Conservation (phyloP, 805 yeast genomes). For the Candida nanaspora region DNA sequence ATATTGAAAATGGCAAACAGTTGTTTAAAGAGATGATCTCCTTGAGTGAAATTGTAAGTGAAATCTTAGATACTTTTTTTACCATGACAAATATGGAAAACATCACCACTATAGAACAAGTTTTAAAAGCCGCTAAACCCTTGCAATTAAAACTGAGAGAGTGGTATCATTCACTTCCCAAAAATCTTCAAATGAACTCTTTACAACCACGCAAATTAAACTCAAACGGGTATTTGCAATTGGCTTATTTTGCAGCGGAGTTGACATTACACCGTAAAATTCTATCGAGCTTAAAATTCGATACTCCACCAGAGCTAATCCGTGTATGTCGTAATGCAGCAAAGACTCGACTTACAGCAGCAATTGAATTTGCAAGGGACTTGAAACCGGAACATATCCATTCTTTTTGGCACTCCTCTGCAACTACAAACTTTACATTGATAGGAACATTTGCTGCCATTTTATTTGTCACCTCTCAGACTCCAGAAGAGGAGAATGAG, state of each 20-base stretch:
- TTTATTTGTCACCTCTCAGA: constrained; percentile 58
- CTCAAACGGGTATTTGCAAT: constrained; percentile 70
- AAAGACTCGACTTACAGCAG: constrained; percentile 69
- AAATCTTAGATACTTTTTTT: constrained; percentile 65
- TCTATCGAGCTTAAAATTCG: constrained; percentile 39
- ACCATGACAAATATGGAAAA: constrained; percentile 58
- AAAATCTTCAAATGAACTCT: constrained; percentile 54
- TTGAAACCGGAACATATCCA: constrained; percentile 78
- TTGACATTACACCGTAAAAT: constrained; percentile 78
- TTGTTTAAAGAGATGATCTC: constrained; percentile 64
- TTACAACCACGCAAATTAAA: constrained; percentile 56
- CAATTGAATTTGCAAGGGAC: constrained; percentile 70
- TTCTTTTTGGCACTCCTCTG: constrained; percentile 84
- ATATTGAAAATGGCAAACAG: constrained; percentile 62
- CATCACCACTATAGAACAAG: constrained; percentile 53
- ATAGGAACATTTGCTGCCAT: constrained; percentile 87
- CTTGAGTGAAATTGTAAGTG: constrained; percentile 60
- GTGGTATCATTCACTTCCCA: constrained; percentile 73
- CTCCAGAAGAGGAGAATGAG: constrained; percentile 53
- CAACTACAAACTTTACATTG: constrained; percentile 69
- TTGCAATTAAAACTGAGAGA: constrained; percentile 60
- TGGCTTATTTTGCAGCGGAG: constrained; percentile 87
- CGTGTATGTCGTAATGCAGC: constrained; percentile 83
- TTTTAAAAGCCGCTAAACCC: constrained; percentile 74
- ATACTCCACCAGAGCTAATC: constrained; percentile 45